Evolutionary conservation across 192 early-diverging fungal genomes (phyloP).

Genomic region (Backusella australiensis): DNA sequence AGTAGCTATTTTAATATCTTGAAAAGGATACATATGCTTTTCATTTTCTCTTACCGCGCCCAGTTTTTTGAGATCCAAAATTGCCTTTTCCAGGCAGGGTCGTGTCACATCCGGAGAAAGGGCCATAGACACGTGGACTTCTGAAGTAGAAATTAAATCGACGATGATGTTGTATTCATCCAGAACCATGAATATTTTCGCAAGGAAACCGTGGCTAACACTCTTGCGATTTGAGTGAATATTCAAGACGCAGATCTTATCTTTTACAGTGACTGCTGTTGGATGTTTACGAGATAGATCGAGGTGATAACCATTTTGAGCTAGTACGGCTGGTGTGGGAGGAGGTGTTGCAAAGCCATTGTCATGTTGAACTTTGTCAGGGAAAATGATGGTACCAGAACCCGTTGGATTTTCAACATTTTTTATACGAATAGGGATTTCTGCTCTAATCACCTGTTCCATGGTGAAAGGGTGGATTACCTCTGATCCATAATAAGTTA

Average conservation of each 20-base stretch:
- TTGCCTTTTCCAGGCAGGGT: constrained; percentile 56
- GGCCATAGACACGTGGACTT: constrained; percentile 83
- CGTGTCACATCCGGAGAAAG: constrained; percentile 47
- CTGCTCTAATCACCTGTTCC: constrained; percentile 92
- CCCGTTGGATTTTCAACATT: constrained; percentile 88
- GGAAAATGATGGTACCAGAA: constrained; percentile 82
- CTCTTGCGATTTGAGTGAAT: constrained; percentile 89
- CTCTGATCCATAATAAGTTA: constrained; percentile 86
- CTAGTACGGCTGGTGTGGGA: constrained; percentile 48
- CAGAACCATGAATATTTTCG: constrained; percentile 81
- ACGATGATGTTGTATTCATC: constrained; percentile 80
- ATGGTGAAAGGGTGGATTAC: constrained; percentile 96
- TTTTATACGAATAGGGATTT: constrained; percentile 92
- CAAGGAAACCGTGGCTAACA: constrained; percentile 88
- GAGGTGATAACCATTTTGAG: constrained; percentile 59
- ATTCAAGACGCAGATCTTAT: constrained; percentile 85
- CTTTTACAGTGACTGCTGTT: constrained; percentile 92
- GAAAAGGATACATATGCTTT: neutral
- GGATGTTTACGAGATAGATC: constrained; percentile 62
- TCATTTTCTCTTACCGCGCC: constrained; percentile 60
- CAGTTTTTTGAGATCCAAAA: constrained; percentile 65
- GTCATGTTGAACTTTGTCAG: constrained; percentile 43
- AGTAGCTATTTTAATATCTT: constrained; percentile 17
- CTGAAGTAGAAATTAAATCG: constrained; percentile 82
- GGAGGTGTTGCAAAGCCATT: constrained; percentile 31